Conservation (phyloP, 2,329 filamentous ascomycete species). For the Tricladium varicosporioides region DNA sequence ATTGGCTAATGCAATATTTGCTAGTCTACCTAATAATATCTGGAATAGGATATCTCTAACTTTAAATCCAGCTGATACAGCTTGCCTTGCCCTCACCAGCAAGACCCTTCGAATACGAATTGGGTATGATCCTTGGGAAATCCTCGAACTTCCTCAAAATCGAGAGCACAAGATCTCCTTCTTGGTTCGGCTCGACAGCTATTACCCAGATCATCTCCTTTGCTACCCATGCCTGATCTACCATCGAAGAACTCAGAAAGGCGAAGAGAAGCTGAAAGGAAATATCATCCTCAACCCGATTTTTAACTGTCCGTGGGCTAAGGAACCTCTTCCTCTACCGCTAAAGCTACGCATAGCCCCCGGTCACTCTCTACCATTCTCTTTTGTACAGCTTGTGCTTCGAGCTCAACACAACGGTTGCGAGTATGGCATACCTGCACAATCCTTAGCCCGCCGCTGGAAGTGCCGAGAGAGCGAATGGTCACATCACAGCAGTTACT, state of each 20-base stretch:
- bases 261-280: slow-evolving; percentile 51
- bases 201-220: slow-evolving; percentile 54
- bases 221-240: slow-evolving; percentile 57
- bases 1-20: slow-evolving; percentile 42
- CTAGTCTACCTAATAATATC: slow-evolving; percentile 42
- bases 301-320: slow-evolving; percentile 53
- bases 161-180: slow-evolving; percentile 47
- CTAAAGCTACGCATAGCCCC: slow-evolving; percentile 53
- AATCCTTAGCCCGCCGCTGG: slow-evolving; percentile 52
- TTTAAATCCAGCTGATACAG: slow-evolving; percentile 45
- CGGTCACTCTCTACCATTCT: slow-evolving; percentile 53
- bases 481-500: slow-evolving; percentile 54
- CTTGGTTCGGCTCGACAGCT: slow-evolving; percentile 47
- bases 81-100: slow-evolving; percentile 47
- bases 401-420: slow-evolving; percentile 47
- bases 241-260: slow-evolving; percentile 51
- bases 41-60: slow-evolving; percentile 45
- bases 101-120: slow-evolving; percentile 45
- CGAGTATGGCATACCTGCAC: slow-evolving; percentile 45
- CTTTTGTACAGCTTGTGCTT: slow-evolving; percentile 56
- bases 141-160: slow-evolving; percentile 43
- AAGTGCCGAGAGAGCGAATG: slow-evolving; percentile 47
- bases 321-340: slow-evolving; percentile 44
- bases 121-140: slow-evolving; percentile 39
- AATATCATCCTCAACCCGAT: slow-evolving; percentile 54